phyloP scores from a whole-genome alignment of 306 rosid genomes.

The Begonia fuchsioides region DNA sequence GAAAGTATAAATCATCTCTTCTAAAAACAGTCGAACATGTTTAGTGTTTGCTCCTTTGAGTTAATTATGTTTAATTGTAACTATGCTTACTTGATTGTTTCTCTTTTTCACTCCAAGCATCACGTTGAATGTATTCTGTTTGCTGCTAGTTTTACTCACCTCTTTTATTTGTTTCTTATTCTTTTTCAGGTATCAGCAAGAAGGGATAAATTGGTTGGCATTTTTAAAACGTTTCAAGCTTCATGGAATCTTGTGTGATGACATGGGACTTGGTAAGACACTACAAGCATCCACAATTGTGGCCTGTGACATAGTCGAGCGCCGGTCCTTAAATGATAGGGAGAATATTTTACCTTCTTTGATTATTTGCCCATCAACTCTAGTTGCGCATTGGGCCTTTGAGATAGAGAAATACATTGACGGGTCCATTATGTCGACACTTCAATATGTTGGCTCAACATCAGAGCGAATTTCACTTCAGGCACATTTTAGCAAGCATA shows the following conservation, averaged over 20 bases:
- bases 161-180: neutral
- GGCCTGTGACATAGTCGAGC: constrained; percentile 81
- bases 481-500: constrained; percentile 57
- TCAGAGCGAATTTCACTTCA: constrained; percentile 58
- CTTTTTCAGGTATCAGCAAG: constrained; percentile 86
- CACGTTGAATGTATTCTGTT: too few species aligned
- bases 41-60: too few species aligned
- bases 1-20: too few species aligned
- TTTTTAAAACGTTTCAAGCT: constrained; percentile 96
- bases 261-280: constrained; percentile 99
- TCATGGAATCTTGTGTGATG: constrained; percentile 99
- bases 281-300: constrained; percentile 93
- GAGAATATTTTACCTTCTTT: constrained; percentile 54
- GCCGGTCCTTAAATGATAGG: constrained; percentile 19
- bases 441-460: constrained; percentile 87
- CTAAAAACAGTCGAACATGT: too few species aligned
- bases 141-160: constrained; percentile 10
- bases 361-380: constrained; percentile 92
- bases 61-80: too few species aligned
- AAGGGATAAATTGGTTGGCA: constrained; percentile 96
- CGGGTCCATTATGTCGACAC: constrained; percentile 57
- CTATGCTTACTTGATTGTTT: too few species aligned
- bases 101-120: too few species aligned
- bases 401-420: constrained; percentile 94
- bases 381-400: constrained; percentile 98